These are phyloP conservation scores for Scenedesmus sp. DNA, from an alignment of 163 green algal species.

Conservation along the genomic window DNA sequence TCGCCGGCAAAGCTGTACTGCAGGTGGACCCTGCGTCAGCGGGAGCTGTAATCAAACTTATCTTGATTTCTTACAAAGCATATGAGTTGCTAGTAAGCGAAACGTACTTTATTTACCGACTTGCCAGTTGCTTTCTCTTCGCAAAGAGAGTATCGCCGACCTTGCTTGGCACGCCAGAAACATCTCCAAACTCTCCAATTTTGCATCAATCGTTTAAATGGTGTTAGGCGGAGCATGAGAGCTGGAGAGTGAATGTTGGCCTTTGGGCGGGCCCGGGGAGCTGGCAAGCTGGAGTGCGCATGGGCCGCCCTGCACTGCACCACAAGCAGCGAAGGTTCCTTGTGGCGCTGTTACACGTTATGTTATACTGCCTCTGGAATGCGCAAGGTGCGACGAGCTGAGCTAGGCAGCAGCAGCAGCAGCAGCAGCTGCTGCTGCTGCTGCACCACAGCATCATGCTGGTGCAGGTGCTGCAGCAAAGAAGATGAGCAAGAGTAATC, in stretches of 20 bases:
- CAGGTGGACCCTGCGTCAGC: not conserved
- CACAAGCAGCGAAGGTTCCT: not conserved
- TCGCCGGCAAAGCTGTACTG: not conserved
- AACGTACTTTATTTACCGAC: not conserved
- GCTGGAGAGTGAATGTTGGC: not conserved
- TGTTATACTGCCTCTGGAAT: not conserved
- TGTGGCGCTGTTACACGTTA: not conserved
- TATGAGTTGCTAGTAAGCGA: no score
- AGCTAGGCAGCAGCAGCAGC: not conserved
- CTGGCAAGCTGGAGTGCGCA: conserved; percentile 7
- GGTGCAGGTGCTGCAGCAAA: not conserved
- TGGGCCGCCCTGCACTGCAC: not conserved
- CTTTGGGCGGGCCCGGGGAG: not conserved
- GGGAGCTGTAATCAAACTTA: no score
- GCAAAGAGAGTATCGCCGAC: not conserved
- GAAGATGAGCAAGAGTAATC: not conserved
- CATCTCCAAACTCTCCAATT: not conserved
- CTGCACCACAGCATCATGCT: not conserved
- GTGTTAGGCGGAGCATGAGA: not conserved
- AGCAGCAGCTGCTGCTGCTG: not conserved
- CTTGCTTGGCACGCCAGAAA: not conserved
- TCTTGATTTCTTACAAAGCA: no score
- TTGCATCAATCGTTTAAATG: not conserved
- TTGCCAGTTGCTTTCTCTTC: not conserved
- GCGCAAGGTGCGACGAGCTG: not conserved